A percentile compares a stretch with the other conserved stretches of the same genome.
Conservation (phyloP, 805 yeast species). For the Candida khao-thaluensis region DNA sequence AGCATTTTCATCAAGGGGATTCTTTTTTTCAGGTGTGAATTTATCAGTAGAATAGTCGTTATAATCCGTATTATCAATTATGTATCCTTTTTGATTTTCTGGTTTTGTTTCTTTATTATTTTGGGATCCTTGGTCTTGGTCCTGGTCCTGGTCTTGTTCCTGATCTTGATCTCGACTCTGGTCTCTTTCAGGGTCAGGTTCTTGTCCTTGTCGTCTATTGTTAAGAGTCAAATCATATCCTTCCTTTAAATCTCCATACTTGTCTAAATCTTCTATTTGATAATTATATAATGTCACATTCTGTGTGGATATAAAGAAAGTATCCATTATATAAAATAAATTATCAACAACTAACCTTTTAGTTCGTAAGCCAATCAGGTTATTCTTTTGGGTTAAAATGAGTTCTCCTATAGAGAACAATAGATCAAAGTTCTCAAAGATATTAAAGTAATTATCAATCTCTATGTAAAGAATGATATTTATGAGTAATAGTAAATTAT, state of each 20-base stretch:
- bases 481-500: slow-evolving; percentile 33
- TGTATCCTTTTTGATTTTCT: not conserved
- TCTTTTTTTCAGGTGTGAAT: not conserved
- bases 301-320: slow-evolving; percentile 46
- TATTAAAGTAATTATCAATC: slow-evolving; percentile 37
- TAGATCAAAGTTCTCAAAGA: slow-evolving; percentile 42
- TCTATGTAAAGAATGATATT: slow-evolving; percentile 38
- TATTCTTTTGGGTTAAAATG: slow-evolving; percentile 18
- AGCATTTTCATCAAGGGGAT: slow-evolving; percentile 17
- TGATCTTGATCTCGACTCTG: not conserved
- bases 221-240: slow-evolving; percentile 30
- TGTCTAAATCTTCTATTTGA: slow-evolving; percentile 36
- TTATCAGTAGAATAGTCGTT: slow-evolving; percentile 13
- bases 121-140: not conserved
- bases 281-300: slow-evolving; percentile 49
- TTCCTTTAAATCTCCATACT: slow-evolving; percentile 44
- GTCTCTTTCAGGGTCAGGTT: not conserved
- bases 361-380: not conserved
- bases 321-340: slow-evolving; percentile 18
- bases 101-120: not conserved
- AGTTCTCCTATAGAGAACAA: slow-evolving; percentile 42
- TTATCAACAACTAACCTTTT: slow-evolving; percentile 3
- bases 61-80: slow-evolving; percentile 11
- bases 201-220: not conserved
- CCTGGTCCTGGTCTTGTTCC: not conserved